Evolutionary conservation across 257 asterid genomes (phyloP).

Genomic region (Lithospermum erythrorhizon): DNA sequence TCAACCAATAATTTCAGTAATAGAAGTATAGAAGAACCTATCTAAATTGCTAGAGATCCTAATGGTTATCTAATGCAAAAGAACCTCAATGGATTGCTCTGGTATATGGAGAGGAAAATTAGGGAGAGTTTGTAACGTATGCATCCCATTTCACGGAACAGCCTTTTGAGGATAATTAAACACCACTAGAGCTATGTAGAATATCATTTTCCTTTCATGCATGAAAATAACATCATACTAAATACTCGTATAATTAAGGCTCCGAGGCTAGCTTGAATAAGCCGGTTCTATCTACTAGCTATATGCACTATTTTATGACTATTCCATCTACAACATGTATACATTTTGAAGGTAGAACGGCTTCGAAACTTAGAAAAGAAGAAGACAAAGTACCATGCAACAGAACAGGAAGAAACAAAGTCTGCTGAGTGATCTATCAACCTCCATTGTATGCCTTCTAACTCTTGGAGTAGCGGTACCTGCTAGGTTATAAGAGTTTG

Average conservation of each 20-base stretch:
- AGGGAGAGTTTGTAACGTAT: no score
- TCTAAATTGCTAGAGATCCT: no score
- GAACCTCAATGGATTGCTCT: no score
- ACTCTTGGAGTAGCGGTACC: conserved; percentile 40
- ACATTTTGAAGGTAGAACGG: neutral
- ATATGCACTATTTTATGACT: neutral
- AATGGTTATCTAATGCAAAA: no score
- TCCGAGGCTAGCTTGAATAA: neutral
- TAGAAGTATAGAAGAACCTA: no score
- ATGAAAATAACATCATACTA: neutral
- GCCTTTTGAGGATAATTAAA: no score
- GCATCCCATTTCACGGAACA: no score
- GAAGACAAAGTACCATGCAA: conserved; percentile 41
- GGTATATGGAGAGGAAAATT: no score
- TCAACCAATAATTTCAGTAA: no score
- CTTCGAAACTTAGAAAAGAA: conserved; percentile 20
- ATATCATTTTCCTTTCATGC: neutral
- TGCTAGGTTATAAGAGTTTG: conserved; percentile 33
- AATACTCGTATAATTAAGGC: neutral
- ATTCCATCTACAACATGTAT: neutral
- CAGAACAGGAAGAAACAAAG: conserved; percentile 51
- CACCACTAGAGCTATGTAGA: neutral
- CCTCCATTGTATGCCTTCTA: conserved; percentile 35
- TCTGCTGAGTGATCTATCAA: conserved; percentile 51
- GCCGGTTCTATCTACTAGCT: neutral